phyloP scores from a whole-genome alignment of 306 rosid species.

The Cucurbita pepo region DNA sequence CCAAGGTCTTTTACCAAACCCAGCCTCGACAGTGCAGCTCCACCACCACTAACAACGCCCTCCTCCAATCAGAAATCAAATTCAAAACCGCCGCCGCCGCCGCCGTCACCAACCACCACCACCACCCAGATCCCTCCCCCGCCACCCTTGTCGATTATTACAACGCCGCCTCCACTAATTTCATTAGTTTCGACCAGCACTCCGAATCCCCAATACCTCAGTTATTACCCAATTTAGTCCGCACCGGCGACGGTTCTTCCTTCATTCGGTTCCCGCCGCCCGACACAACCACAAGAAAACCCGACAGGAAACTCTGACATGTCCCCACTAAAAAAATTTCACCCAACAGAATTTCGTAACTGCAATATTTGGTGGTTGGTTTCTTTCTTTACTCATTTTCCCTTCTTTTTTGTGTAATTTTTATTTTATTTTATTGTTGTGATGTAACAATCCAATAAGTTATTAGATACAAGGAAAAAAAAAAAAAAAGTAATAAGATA shows the following conservation, averaged over 20 bases:
- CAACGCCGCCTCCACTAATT: background rate
- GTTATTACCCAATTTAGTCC: background rate
- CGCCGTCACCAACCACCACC: background rate
- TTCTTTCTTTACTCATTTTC: background rate
- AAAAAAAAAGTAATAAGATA: background rate
- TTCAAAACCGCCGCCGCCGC: background rate
- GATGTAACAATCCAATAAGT: background rate
- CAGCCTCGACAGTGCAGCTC: constrained; percentile 7
- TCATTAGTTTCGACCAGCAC: constrained; percentile 2
- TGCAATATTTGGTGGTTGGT: background rate
- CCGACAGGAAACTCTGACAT: background rate
- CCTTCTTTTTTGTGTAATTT: background rate
- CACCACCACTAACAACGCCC: background rate
- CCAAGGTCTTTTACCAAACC: constrained; percentile 6
- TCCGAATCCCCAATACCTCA: background rate
- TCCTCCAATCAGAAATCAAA: background rate
- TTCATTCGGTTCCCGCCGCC: background rate
- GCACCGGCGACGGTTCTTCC: background rate
- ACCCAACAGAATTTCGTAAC: background rate
- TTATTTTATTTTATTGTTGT: background rate
- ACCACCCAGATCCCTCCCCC: background rate
- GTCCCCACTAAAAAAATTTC: background rate
- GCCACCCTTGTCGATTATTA: background rate
- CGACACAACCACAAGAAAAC: background rate
- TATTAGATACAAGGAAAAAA: background rate